Base-by-base conservation (phyloP, 768 basidiomycete genomes). In the Austroboletus eburneus region DNA sequence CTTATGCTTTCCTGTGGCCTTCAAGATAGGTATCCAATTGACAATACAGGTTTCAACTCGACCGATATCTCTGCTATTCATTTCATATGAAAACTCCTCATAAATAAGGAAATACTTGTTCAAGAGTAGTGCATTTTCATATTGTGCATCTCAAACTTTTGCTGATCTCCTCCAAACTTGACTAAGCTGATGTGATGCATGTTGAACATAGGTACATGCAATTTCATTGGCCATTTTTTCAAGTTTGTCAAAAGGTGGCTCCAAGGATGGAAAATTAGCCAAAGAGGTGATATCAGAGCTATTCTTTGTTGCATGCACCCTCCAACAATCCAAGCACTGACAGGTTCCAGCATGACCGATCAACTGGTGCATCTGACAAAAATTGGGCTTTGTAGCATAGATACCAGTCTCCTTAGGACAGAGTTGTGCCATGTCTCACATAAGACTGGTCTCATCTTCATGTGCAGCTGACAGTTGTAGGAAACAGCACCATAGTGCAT, bases 51-150 rank as follows among this genome's bases (percentile, higher is more conserved):
- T 55, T 35, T 70, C 64, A 0, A 69, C 45, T 0, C 54, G 53
- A 0, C 64, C 63, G 36, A 71, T 67, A 25, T 70, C 68, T 0
- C 68, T 61, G 1, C 9, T 7, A 23, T 69, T 70, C 60, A 69
- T 66, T 0, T 59, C 58, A 49, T 66, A 58, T 32, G 30, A 32
- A 4, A 32, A 32, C 13, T 32, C 30, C 13, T 32, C 30, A 32
- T 9, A 32, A 4, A 32, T 9, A 13, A 32, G 30, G 30, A 32
- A 32, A 32, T 32, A 32, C 13, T 32, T 32, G 14, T 32, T 32
- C 9, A 32, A 13, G 30, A 32, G 5, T 4, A 32, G 12, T 4
- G 30, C 7, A 13, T 32, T 32, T 13, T 32, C 12, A 13, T 10
- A 13, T 32, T 32, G 30, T 13, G 4, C 3, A 13, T 32, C 13